Base-by-base conservation (phyloP, 2,329 filamentous ascomycete species). In the Penicillium italicum region DNA sequence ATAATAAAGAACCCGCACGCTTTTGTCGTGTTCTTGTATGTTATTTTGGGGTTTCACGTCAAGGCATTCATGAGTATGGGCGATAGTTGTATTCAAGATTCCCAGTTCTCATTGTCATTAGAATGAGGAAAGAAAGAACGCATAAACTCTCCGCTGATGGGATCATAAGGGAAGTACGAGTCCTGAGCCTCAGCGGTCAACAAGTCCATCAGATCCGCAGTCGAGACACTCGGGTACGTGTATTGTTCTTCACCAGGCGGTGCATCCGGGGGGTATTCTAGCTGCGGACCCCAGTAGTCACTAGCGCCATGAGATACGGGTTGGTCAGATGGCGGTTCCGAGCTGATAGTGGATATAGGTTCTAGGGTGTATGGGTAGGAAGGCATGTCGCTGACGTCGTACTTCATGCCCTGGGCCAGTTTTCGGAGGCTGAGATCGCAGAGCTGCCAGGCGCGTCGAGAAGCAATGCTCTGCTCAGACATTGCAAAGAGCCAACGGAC, bases 401-500 rank as follows among this genome's bases (percentile, higher is more conserved):
- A 69, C 30, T 69, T 62, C 69, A 74, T 70, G 18, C 72, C 72
- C 10, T 45, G 31, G 20, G 71, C 65, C 14, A 74, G 66, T 28
- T 69, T 69, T 16, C 72, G 71, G 40, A 74, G 62, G 31, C 67
- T 66, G 26, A 65, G 58, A 47, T 75, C 69, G 50, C 74, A 77
- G n/a, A 76, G 62, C 44, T 71, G 64, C 75, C 75, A 78, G 11
- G 75, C 74, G 43, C 75, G 73, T 49, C 67, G 62, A 5, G 76
- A 75, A 9, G 74, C 72, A 26, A 72, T 59, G 50, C 72, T 73
- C 22, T 69, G 68, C 44, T 73, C 65, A 3, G 74, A 70, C 66
- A 78, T 73, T 30, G 70, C 64, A 50, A 72, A 71, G 12, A 79
- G 70, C 76, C 76, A 79, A 31, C 71, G 68, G 20, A 75, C 66